Evolutionary conservation across 768 basidiomycete genomes (phyloP).

Genomic region (Rhodotorula graminis): DNA sequence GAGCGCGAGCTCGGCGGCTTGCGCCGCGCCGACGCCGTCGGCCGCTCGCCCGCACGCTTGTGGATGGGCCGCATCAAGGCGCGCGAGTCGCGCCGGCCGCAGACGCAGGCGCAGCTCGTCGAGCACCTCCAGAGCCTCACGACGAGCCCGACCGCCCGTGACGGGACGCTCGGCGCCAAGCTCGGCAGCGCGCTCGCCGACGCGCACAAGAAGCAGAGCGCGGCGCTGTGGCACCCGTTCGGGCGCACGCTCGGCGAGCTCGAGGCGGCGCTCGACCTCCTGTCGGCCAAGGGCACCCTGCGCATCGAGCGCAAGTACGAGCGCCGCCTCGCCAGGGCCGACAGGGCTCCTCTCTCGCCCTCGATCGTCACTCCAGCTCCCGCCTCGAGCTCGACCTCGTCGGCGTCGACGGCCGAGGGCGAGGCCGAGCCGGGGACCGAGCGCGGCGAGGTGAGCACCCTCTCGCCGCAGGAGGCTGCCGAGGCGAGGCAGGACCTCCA

Average conservation of each 20-base stretch:
- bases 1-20: background rate
- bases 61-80: background rate
- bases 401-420: no score
- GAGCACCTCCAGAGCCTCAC: background rate
- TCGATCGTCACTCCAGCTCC: background rate
- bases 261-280: conserved; percentile 5
- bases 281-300: background rate
- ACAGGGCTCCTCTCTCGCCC: background rate
- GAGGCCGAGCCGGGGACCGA: background rate
- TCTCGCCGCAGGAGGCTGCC: background rate
- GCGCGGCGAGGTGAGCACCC: background rate
- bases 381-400: no score
- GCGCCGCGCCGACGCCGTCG: background rate
- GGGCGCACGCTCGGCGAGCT: conserved; percentile 19
- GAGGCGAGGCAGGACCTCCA: background rate
- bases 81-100: background rate
- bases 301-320: background rate
- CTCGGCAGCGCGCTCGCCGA: background rate
- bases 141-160: background rate
- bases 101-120: background rate
- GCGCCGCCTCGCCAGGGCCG: no score
- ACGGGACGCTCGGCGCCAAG: background rate
- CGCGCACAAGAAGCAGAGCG: background rate
- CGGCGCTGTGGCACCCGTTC: conserved; percentile 18
- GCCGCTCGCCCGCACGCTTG: conserved; percentile 2